Evolutionary conservation across 805 yeast genomes (phyloP), one percentile per base, ranked within the genome.

Genomic region (Candida takata): DNA sequence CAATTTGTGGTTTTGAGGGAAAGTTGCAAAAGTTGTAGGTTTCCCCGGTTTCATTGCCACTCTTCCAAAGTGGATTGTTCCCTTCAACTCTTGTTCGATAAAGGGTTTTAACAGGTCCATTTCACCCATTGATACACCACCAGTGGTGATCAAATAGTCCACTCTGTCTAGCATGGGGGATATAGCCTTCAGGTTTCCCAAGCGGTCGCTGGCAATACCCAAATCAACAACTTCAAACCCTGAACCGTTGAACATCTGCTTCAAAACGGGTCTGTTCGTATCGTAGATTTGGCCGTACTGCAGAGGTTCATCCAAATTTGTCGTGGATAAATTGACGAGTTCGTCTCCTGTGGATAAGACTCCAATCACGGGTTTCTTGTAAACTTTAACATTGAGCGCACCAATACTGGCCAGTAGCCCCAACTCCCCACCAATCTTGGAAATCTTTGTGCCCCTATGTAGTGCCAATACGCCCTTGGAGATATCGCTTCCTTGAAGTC

Each of bases 51-150:
- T 72, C 75, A 72, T 72, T n/a, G 64, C 63, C 6, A 72, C 76
- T 28, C 78, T 52, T 5, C 79, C 79, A 48, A 72, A 72, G 40
- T 70, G 74, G 25, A 72, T 67, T 1, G 40, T 45, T 2, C 76
- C 78, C 0, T 56, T 54, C 13, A 72, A 43, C 9, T 40, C 41
- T 24, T 63, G 48, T 38, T 69, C 70, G 17, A 72, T 67, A 0
- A 65, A 58, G 0, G 77, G 77, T 37, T 72, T 72, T 27, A 72
- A 47, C 12, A 70, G 53, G 47, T 72, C 79, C 24, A 62, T 41
- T 45, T 72, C 79, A 2, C 79, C 79, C 79, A 72, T 72, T 1
- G 79, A 72, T 2, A 72, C 79, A 17, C 79, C 79, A 3, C 79
- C 79, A 1, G 74, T 65, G 3, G 78, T 71, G 25, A 72, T 57